Evolutionary conservation across 192 early-diverging fungal species (phyloP), one percentile per base, ranked within the genome.

Genomic region (Backusella tarrabulga): DNA sequence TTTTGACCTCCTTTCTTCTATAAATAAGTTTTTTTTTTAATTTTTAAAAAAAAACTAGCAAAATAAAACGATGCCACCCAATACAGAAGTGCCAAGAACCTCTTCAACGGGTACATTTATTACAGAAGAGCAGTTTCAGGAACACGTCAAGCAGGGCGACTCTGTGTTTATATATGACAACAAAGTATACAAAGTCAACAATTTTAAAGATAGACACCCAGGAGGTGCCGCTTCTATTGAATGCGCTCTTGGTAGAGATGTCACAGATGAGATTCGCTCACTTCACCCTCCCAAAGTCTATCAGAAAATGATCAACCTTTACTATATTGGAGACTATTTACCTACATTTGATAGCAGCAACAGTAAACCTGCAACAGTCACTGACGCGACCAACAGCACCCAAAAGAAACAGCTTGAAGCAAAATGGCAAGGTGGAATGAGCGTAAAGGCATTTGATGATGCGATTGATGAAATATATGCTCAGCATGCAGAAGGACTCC

Each of bases 181-280:
- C 72, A 94, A 95, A 81, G 96, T 97, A 73, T 97, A 96, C 89
- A 93, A 95, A 82, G 87, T 97, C 21, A 90, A 95, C 88, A 83
- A 84, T 36, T 93, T 92, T 84, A 84, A 93, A 77, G 89, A 91
- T 79, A 88, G 87, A 75, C 97, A 99, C 78, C 97, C 97, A 0
- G 97, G 97, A 67, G 97, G 97, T 34, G 91, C 92, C 50, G 86
- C 97, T n/a, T 95, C 93, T 68, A 90, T 99, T 50, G 82, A 86
- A 81, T 94, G 97, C 84, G 91, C 94, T 87, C 86, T 92, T 36
- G 97, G 97, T 79, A 90, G 87, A 77, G 96, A 99, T 80, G 94
- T 95, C 19, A 97, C 97, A 0, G 96, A 97, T 83, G 96, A 93
- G 77, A 94, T 96, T 74, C 84, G 89, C 32, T 90, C 89, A 41